Percentiles rank a stretch among this genome's conserved stretches.
These are phyloP conservation scores for Cornus kousa DNA, from an alignment of 148 eudicot species.

Conservation along the genomic window DNA sequence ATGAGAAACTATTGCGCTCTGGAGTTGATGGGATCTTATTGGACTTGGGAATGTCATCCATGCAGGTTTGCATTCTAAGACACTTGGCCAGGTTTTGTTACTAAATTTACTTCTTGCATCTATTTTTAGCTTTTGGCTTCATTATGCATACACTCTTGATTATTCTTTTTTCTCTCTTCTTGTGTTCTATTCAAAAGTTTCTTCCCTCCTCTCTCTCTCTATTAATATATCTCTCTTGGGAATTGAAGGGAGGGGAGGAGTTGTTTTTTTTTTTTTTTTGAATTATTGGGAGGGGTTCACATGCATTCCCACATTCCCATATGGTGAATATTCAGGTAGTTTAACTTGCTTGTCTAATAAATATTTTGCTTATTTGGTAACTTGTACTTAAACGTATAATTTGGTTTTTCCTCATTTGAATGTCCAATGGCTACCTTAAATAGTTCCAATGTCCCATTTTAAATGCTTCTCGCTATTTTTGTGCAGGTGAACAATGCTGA, in stretches of 20 bases:
- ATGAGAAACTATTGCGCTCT: conserved; percentile 37
- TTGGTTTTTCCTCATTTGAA: background rate
- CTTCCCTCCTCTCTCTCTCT: background rate
- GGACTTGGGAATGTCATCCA: conserved; percentile 99
- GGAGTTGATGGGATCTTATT: conserved; percentile 85
- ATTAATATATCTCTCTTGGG: no score
- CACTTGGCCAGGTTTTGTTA: background rate
- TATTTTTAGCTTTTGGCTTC: background rate
- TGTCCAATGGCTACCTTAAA: background rate
- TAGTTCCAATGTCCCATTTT: background rate
- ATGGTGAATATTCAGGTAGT: background rate
- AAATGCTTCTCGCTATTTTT: conserved; percentile 4
- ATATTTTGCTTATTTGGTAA: no score
- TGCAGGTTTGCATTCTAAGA: conserved; percentile 67
- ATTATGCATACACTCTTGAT: background rate
- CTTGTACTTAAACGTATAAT: background rate
- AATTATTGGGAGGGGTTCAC: background rate
- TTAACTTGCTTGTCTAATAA: background rate
- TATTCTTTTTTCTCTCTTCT: background rate
- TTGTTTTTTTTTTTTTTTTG: no score
- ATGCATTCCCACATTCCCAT: background rate
- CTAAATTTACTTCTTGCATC: no score
- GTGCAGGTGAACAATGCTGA: conserved; percentile 79
- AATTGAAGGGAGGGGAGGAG: no score
- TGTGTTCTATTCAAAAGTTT: background rate